These are phyloP conservation scores for Rhododendron simsii DNA, from an alignment of 148 eudicot species.

Conservation along the genomic window DNA sequence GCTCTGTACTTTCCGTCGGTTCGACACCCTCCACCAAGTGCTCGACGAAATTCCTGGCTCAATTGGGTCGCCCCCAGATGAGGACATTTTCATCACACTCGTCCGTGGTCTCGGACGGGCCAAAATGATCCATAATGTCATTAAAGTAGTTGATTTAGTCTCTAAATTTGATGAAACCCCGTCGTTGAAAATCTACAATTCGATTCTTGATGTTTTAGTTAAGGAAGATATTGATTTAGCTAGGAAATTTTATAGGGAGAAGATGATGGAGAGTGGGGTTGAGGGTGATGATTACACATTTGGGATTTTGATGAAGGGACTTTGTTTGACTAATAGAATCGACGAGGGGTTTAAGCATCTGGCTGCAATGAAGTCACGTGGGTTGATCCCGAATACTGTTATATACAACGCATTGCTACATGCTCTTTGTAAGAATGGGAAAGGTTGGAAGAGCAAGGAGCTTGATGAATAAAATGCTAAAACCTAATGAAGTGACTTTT, in stretches of 20 bases:
- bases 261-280: slow-evolving; percentile 74
- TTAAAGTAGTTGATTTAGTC: slow-evolving; percentile 54
- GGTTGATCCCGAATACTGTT: slow-evolving; percentile 48
- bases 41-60: slow-evolving; percentile 85
- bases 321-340: slow-evolving; percentile 84
- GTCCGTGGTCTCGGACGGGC: slow-evolving; percentile 73
- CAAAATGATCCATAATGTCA: slow-evolving; percentile 46
- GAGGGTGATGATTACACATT: slow-evolving; percentile 75
- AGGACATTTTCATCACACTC: slow-evolving; percentile 64
- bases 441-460: slow-evolving; percentile 95
- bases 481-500: slow-evolving; percentile 69
- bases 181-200: slow-evolving; percentile 63
- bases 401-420: slow-evolving; percentile 81
- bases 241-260: slow-evolving; percentile 76
- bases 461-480: slow-evolving; percentile 71
- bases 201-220: slow-evolving; percentile 83
- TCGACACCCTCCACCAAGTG: slow-evolving; percentile 47
- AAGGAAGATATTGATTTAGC: slow-evolving; percentile 93
- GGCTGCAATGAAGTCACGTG: slow-evolving; percentile 62
- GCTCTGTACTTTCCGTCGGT: slow-evolving; percentile 68
- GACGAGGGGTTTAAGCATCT: slow-evolving; percentile 83
- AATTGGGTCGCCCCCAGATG: slow-evolving; percentile 70
- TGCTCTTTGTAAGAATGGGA: slow-evolving; percentile 80
- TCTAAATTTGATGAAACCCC: slow-evolving; percentile 43
- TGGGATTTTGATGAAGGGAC: slow-evolving; percentile 93